Evolutionary conservation across 1,284 basidiomycete genomes (phyloP), one percentile per base, ranked within the genome.

Genomic region (Meira nashicola): DNA sequence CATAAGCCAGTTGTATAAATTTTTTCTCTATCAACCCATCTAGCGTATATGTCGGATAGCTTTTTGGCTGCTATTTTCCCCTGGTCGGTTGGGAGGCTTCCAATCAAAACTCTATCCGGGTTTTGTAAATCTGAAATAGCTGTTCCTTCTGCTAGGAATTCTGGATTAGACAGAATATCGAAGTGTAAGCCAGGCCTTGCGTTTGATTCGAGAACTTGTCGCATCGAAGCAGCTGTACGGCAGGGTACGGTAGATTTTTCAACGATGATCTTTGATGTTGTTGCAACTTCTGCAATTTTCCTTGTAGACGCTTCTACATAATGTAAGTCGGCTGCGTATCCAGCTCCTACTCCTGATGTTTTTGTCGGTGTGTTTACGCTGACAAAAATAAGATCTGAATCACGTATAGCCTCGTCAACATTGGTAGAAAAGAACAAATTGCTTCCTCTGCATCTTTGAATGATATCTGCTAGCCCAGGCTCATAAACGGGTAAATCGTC

Each of bases 241-340:
- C 93, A 97, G 39, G 94, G 94, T 28, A 99, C 94, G 2, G 94
- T 99, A n/a, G 94, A 98, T 81, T 99, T 99, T 79, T 99, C 95
- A 59, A 99, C 93, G 65, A 99, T 94, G 75, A 99, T 98, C 84
- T 98, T 98, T 79, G 86, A 89, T 7, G 89, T 86, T 39, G 83
- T 89, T 39, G 95, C 89, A 59, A 97, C 88, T 55, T 86, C 86
- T 46, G 95, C 94, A 70, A 98, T 98, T 68, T 89, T 89, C 66
- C 94, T 90, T 43, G 95, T 97, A 44, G 93, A 94, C 25, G 89
- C 86, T 79, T 98, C 94, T 68, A 97, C 89, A 81, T 92, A 96
- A 38, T 55, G 54, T n/a, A 98, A 86, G 82, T 98, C 94, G 65
- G 94, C 94, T 62, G 94, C 94, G 80, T 89, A 96, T 62, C 94